phyloP scores from a whole-genome alignment of 1,139 yeast genomes.

The Kazachstania sp. region DNA sequence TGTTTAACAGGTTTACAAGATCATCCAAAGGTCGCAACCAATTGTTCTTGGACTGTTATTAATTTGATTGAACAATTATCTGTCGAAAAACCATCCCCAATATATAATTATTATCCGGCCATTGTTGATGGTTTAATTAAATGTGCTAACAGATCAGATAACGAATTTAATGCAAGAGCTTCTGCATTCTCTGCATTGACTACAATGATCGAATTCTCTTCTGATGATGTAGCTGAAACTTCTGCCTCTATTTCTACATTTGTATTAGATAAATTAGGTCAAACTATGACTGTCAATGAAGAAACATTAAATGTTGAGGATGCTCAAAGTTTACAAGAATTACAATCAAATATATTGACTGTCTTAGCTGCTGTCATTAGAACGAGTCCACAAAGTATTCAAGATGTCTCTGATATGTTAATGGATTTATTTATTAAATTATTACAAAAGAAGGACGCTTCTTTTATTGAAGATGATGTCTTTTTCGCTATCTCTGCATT shows the following conservation, averaged over 20 bases:
- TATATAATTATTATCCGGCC: conserved; percentile 64
- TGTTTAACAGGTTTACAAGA: conserved; percentile 71
- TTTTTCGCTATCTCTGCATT: conserved; percentile 87
- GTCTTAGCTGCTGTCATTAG: conserved; percentile 81
- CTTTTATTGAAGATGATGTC: conserved; percentile 87
- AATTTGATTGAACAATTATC: conserved; percentile 82
- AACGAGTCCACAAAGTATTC: conserved; percentile 62
- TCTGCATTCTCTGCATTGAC: conserved; percentile 93
- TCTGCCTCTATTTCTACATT: conserved; percentile 70
- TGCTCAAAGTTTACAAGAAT: conserved; percentile 71
- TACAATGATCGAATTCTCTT: conserved; percentile 66
- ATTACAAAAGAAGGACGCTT: conserved; percentile 52
- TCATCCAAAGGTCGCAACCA: conserved; percentile 86
- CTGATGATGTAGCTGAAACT: conserved; percentile 59
- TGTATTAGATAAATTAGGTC: conserved; percentile 61
- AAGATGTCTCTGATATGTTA: conserved; percentile 65
- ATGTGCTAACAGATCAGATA: conserved; percentile 63
- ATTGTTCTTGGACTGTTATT: conserved; percentile 96
- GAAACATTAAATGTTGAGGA: conserved; percentile 59
- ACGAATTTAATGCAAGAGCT: conserved; percentile 84
- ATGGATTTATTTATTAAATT: conserved; percentile 77
- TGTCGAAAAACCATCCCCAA: conserved; percentile 49
- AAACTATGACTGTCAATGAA: conserved; percentile 47
- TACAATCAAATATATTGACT: conserved; percentile 81
- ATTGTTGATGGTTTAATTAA: conserved; percentile 64